Evolutionary conservation across 164 flowering plant species (phyloP), one percentile per base, ranked within the genome.

Genomic region (Tinospora cordifolia): DNA sequence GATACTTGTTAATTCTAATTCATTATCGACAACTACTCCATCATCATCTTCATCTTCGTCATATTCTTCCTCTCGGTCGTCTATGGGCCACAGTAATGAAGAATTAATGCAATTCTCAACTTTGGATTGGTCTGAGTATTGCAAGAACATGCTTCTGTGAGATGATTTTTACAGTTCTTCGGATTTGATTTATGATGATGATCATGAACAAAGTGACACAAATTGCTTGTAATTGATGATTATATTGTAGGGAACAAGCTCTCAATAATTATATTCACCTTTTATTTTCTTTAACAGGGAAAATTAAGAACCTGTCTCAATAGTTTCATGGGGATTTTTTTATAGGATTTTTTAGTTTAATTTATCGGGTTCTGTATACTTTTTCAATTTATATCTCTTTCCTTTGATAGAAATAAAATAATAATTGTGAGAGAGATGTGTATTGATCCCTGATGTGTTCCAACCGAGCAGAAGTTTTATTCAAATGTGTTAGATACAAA

Each of bases 101-200:
- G 81, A 81, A 10, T 41, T 78, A 67, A 71, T 72, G 62, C 24
- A 19, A 19, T 71, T 84, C 21, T 70, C 83, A 36, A 73, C 71
- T 68, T 67, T 83, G 63, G 92, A 85, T 7, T 84, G 83, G 89
- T 73, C 74, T 6, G 81, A 77, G 19, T 62, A 19, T 47, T 54
- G 44, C 72, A 75, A 44, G 65, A 78, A 60, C 76, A 73, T 78
- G 68, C 66, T 27, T 21, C 66, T 81, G 34, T 84, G 87, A 87
- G 85, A 83, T 74, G 87, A 81, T 51, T 75, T 87, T 30, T 76
- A 74, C 70, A n/a, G 67, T 63, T 1, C 36, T 30, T 83, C 84
- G 92, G 87, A 86, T 75, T 79, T 82, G 63, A 60, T 83, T 58
- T 69, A 54, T 68, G 81, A 75, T 65, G 78, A 72, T 36, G 69